phyloP scores from a whole-genome alignment of 2,329 filamentous ascomycete species.

The Samsoniella hepiali region DNA sequence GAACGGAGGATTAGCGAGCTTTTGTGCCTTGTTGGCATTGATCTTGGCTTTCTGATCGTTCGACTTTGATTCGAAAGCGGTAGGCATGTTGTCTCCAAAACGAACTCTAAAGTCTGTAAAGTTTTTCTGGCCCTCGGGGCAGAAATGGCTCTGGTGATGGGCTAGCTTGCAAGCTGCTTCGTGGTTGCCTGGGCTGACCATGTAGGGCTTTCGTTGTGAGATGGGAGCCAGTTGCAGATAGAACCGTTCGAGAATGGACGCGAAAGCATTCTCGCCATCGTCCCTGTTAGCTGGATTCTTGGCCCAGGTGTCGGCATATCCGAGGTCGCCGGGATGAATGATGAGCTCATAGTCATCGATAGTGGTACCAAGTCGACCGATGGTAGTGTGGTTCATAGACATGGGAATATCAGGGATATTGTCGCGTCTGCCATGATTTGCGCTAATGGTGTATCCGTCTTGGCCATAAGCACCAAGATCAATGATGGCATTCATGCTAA shows the following conservation, averaged over 20 bases:
- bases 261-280: conserved; percentile 48
- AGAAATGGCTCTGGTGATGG: conserved; percentile 35
- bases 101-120: conserved; percentile 58
- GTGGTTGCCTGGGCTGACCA: conserved; percentile 49
- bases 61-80: conserved; percentile 48
- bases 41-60: conserved; percentile 41
- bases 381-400: conserved; percentile 56
- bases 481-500: conserved; percentile 49
- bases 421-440: conserved; percentile 44
- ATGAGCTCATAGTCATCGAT: conserved; percentile 55
- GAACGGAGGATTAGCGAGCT: conserved; percentile 30
- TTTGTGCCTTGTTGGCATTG: conserved; percentile 43
- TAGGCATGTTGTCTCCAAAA: conserved; percentile 47
- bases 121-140: conserved; percentile 53
- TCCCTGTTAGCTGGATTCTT: conserved; percentile 43
- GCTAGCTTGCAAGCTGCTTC: conserved; percentile 48
- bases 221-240: conserved; percentile 43
- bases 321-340: conserved; percentile 53
- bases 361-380: conserved; percentile 48
- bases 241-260: conserved; percentile 55
- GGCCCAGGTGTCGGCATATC: conserved; percentile 58
- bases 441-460: conserved; percentile 31
- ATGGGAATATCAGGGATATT: conserved; percentile 48
- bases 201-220: conserved; percentile 50
- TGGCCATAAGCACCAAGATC: conserved; percentile 47